phyloP scores from a whole-genome alignment of 768 basidiomycete species.

The Serendipita sp. region DNA sequence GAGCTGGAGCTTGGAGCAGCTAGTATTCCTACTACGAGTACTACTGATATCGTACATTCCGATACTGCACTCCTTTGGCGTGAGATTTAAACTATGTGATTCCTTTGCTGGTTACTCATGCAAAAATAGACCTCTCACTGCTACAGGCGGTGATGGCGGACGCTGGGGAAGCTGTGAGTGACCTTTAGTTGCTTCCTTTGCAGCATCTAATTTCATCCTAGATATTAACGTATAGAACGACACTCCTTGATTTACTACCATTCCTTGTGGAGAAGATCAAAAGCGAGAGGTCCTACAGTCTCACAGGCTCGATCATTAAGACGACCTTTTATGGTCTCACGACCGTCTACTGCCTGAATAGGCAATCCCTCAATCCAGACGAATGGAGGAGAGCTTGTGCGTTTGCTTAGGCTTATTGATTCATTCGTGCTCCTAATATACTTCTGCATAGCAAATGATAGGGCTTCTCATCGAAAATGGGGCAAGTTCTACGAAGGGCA shows the following conservation, averaged over 20 bases:
- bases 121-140: conserved; percentile 50
- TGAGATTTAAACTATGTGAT: conserved; percentile 22
- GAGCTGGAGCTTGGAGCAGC: conserved; percentile 87
- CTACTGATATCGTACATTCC: conserved; percentile 54
- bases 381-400: conserved; percentile 66
- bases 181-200: not conserved
- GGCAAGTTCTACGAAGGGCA: conserved; percentile 60
- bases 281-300: conserved; percentile 76
- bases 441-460: conserved; percentile 37
- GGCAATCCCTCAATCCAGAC: conserved; percentile 64
- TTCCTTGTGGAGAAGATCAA: conserved; percentile 65
- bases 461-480: conserved; percentile 54
- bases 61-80: conserved; percentile 92
- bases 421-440: conserved; percentile 11
- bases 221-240: conserved; percentile 53
- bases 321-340: conserved; percentile 60
- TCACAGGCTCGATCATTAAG: conserved; percentile 60
- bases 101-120: not conserved
- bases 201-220: conserved; percentile 15
- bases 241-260: conserved; percentile 44
- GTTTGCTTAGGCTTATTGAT: conserved; percentile 12
- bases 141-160: conserved; percentile 69
- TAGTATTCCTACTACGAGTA: conserved; percentile 63
- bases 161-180: conserved; percentile 43
- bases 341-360: conserved; percentile 59